Evolutionary conservation across 768 basidiomycete species (phyloP).

Genomic region (Amanita polypyramis): DNA sequence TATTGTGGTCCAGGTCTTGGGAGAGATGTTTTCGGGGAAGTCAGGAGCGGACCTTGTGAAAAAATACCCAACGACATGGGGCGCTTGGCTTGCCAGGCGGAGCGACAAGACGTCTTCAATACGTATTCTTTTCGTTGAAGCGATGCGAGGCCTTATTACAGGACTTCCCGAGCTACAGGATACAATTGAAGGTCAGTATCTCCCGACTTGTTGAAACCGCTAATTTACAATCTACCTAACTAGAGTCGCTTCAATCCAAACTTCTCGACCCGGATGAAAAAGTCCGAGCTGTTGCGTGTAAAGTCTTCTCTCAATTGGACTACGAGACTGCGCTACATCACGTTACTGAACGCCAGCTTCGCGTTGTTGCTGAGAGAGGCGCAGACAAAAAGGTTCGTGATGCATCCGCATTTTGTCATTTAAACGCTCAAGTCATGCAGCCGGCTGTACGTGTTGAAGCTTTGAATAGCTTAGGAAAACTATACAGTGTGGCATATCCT

Average conservation of each 20-base stretch:
- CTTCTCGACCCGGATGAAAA: slow-evolving; percentile 85
- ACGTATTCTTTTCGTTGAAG: slow-evolving; percentile 72
- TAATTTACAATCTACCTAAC: background rate
- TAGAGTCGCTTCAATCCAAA: slow-evolving; percentile 54
- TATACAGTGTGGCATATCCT: slow-evolving; percentile 75
- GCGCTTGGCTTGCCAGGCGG: slow-evolving; percentile 67
- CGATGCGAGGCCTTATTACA: slow-evolving; percentile 45
- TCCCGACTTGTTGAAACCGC: background rate
- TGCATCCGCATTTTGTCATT: background rate
- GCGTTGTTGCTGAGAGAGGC: slow-evolving; percentile 57
- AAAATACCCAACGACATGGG: slow-evolving; percentile 82
- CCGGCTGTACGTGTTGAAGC: slow-evolving; percentile 65
- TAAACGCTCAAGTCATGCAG: slow-evolving; percentile 19
- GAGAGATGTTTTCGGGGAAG: slow-evolving; percentile 83
- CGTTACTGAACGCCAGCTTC: slow-evolving; percentile 53
- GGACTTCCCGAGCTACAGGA: slow-evolving; percentile 59
- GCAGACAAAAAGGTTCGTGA: slow-evolving; percentile 74
- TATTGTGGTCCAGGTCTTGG: slow-evolving; percentile 80
- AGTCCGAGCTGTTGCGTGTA: slow-evolving; percentile 78
- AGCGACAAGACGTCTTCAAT: slow-evolving; percentile 67
- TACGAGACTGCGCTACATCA: slow-evolving; percentile 87
- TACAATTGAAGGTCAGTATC: slow-evolving; percentile 59
- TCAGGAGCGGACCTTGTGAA: slow-evolving; percentile 61
- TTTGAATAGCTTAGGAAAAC: slow-evolving; percentile 58
- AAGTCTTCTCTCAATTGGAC: slow-evolving; percentile 71